Base-by-base conservation (phyloP, 2,329 filamentous ascomycete species). In the Sarocladium brachiariae region DNA sequence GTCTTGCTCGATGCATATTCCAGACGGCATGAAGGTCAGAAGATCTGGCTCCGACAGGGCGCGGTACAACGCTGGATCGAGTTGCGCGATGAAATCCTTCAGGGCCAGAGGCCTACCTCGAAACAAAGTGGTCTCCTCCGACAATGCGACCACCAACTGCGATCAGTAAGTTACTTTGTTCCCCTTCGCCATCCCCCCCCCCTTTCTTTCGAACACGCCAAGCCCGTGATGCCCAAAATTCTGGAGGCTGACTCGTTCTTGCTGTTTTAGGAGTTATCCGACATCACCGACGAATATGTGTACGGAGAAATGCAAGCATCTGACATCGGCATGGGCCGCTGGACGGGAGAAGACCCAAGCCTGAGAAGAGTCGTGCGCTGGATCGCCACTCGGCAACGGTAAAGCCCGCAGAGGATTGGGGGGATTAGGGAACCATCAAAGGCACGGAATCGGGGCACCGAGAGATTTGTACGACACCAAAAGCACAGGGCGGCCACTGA, bases 291-390 rank as follows among this genome's bases (percentile, higher is more conserved):
- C 63, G 78, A 84, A 50, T 60, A 65, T 31, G 71, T 84, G 53
- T 84, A 84, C 62, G 62, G 67, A 43, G 71, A 81, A 52, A 70
- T 84, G 50, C 72, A 74, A 54, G 62, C 67, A 31, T 74, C 74
- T 18, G 81, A 84, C 60, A 65, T 74, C 23, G 60, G 64, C 51
- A 72, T 77, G 65, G 77, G 78, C 59, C 78, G 80, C 66, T 85
- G 81, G 81, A 81, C 74, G 58, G 72, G 67, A 55, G 81, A 84
- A 60, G 81, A 84, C 60, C 81, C 81, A 2, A 78, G 74, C 56
- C 66, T 83, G 49, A 70, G 76, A 50, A 68, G 72, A 46, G 75
- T 84, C 52, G 72, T 77, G 61, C 74, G 78, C 63, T 84, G 81
- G 81, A 64, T 84, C 6, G 49, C 43, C 7, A 47, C 10, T 14